phyloP scores from a whole-genome alignment of 2,329 filamentous ascomycete genomes.

The Aplosporella prunicola region DNA sequence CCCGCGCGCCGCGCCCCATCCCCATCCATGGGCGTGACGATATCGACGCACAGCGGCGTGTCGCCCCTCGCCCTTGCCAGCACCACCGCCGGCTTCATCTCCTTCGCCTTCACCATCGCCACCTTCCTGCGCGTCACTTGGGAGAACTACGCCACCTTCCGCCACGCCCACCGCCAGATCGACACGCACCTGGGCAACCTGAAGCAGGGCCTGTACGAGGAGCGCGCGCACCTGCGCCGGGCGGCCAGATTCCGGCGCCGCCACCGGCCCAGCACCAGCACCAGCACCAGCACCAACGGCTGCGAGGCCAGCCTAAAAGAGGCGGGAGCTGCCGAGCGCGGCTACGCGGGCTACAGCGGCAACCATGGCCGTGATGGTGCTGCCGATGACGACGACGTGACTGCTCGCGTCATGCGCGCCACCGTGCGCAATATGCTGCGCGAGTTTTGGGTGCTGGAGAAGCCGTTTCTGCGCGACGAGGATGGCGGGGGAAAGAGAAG shows the following conservation, averaged over 20 bases:
- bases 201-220: slow-evolving; percentile 33
- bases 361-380: slow-evolving; percentile 15
- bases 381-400: slow-evolving; percentile 22
- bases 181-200: slow-evolving; percentile 31
- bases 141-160: slow-evolving; percentile 30
- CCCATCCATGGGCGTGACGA: slow-evolving; percentile 21
- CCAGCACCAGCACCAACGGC: slow-evolving; percentile 5
- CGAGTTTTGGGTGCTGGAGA: slow-evolving; percentile 28
- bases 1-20: slow-evolving; percentile 16
- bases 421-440: slow-evolving; percentile 27
- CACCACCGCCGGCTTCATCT: slow-evolving; percentile 32
- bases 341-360: slow-evolving; percentile 18
- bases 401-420: slow-evolving; percentile 27
- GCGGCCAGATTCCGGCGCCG: slow-evolving; percentile 15
- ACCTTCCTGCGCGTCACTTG: slow-evolving; percentile 35
- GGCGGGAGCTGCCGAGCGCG: slow-evolving; percentile 7
- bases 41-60: slow-evolving; percentile 19
- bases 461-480: slow-evolving; percentile 25
- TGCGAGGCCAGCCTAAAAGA: slow-evolving; percentile 2
- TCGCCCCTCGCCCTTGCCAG: slow-evolving; percentile 28
- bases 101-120: slow-evolving; percentile 35
- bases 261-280: slow-evolving; percentile 8
- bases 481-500: slow-evolving; percentile 8
- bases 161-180: slow-evolving; percentile 30
- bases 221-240: slow-evolving; percentile 26